Percentiles rank a stretch among this genome's conserved stretches.
phyloP scores from a whole-genome alignment of 129 eudicot species.

The Chrysanthemum makinoi region DNA sequence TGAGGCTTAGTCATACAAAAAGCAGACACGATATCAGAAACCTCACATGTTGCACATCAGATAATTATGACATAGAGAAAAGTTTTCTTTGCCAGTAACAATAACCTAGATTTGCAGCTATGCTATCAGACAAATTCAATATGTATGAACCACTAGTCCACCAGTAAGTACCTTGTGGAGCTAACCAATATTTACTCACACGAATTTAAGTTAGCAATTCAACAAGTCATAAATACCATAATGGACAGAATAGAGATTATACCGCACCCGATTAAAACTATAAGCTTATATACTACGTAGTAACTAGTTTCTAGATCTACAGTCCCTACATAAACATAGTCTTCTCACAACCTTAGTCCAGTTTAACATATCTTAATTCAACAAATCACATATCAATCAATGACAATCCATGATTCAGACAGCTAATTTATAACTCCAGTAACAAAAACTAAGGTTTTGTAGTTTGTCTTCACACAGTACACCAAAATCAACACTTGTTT shows the following conservation, averaged over 20 bases:
- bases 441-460: not conserved
- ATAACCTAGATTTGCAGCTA: too few relatives aligned
- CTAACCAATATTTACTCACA: not conserved
- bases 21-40: not conserved
- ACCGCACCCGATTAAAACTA: not conserved
- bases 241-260: not conserved
- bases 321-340: not conserved
- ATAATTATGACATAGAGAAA: too few relatives aligned
- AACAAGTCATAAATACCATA: not conserved
- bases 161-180: too few relatives aligned
- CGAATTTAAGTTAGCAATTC: not conserved
- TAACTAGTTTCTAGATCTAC: slow-evolving; percentile 10
- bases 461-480: not conserved
- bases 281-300: not conserved
- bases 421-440: not conserved
- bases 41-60: not conserved
- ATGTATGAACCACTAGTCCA: not conserved
- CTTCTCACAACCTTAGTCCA: not conserved
- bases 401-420: too few relatives aligned
- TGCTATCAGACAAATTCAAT: too few relatives aligned
- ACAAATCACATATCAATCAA: too few relatives aligned
- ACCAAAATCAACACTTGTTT: not conserved
- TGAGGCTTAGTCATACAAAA: not conserved
- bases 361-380: not conserved
- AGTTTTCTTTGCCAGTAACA: too few relatives aligned